Evolutionary conservation across 2,329 filamentous ascomycete species (phyloP).

Genomic region (Penicillium brevicompactum): DNA sequence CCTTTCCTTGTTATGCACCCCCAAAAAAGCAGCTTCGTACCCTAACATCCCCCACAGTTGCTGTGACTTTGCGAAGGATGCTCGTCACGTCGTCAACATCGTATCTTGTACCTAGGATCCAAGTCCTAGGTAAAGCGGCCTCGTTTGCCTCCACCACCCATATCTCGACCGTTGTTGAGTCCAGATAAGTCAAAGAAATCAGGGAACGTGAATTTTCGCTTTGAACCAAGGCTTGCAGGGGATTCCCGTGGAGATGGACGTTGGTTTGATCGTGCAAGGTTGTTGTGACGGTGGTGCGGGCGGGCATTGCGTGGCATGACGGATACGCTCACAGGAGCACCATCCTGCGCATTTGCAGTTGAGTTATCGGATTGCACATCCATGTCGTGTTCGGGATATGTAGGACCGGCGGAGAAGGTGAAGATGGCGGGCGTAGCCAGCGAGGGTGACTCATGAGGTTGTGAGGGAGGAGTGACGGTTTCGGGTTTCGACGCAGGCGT

Average conservation of each 20-base stretch:
- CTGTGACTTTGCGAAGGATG: conserved; percentile 36
- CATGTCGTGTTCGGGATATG: conserved; percentile 45
- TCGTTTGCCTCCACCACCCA: conserved; percentile 50
- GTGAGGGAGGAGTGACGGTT: conserved; percentile 18
- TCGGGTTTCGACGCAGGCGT: conserved; percentile 27
- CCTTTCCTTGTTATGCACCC: conserved; percentile 36
- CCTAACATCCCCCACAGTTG: conserved; percentile 27
- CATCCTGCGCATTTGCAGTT: conserved; percentile 31
- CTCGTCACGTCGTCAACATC: conserved; percentile 37
- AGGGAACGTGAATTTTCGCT: conserved; percentile 50
- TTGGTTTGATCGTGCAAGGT: conserved; percentile 37
- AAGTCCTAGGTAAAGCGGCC: conserved; percentile 45
- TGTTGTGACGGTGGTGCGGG: conserved; percentile 43
- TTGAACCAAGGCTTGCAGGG: conserved; percentile 46
- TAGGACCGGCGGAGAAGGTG: conserved; percentile 47
- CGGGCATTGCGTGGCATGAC: conserved; percentile 46
- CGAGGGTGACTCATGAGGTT: conserved; percentile 26
- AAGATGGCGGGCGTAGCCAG: conserved; percentile 41
- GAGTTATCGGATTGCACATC: conserved; percentile 47
- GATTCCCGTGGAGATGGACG: conserved; percentile 43
- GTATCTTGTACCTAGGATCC: conserved; percentile 14
- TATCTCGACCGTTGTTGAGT: conserved; percentile 46
- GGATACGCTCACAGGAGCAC: conserved; percentile 45
- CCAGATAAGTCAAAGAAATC: conserved; percentile 55
- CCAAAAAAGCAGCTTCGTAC: conserved; percentile 23